These are phyloP conservation scores for Dipteronia dyeriana DNA, from an alignment of 345 rosid genomes.

Conservation along the genomic window DNA sequence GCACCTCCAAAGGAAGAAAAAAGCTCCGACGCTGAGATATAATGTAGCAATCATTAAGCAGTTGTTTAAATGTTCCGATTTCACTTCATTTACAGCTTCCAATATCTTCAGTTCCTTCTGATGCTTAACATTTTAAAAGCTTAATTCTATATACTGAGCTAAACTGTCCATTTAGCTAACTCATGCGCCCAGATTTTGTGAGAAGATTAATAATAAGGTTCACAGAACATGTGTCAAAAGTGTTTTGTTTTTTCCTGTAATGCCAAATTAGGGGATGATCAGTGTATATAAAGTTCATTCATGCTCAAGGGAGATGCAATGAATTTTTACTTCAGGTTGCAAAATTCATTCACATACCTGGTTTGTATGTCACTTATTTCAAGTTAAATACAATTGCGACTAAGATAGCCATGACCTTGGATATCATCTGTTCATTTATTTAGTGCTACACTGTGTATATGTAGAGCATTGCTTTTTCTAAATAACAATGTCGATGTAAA, in stretches of 20 bases:
- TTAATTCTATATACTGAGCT: neutral
- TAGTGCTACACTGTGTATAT: no score
- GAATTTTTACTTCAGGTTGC: neutral
- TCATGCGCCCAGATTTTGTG: neutral
- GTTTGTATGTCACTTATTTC: neutral
- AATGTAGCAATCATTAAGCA: neutral
- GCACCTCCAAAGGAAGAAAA: slow-evolving; percentile 88
- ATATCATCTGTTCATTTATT: no score
- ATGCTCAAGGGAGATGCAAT: neutral
- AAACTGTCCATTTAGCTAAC: neutral
- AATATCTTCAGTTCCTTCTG: neutral
- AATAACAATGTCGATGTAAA: no score
- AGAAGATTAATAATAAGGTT: neutral
- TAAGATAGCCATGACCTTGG: no score
- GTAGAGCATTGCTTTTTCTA: neutral
- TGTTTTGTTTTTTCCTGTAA: neutral
- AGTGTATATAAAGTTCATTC: neutral
- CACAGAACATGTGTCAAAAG: neutral
- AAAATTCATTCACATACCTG: neutral
- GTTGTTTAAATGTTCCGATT: neutral
- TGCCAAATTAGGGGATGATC: neutral
- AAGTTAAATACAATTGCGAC: no score
- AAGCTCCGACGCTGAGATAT: slow-evolving; percentile 47
- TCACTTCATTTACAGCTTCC: neutral
- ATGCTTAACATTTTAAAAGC: neutral